A percentile compares a stretch with the other conserved stretches of the same genome.
These are phyloP conservation scores for Cephalotrichum gorgonifer DNA, from an alignment of 2,329 filamentous ascomycete genomes.

Conservation along the genomic window DNA sequence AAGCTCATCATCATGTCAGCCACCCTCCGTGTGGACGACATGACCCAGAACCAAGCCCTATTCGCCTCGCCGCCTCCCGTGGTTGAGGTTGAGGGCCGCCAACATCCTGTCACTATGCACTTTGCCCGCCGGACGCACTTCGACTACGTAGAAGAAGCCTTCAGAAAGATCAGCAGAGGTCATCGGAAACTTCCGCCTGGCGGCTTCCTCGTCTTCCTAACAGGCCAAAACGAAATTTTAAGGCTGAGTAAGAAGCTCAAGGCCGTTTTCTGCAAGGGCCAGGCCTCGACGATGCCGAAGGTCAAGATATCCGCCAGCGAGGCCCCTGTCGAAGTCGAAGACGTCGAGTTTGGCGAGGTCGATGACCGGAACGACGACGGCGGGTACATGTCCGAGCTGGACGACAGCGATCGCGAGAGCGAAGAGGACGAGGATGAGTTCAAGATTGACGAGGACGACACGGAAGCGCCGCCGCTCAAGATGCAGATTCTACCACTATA, in stretches of 20 bases:
- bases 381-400: constrained; percentile 6
- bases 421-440: constrained; percentile 56
- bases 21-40: constrained; percentile 81
- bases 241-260: constrained; percentile 73
- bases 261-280: constrained; percentile 50
- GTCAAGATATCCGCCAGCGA: constrained; percentile 70
- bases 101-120: constrained; percentile 82
- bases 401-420: constrained; percentile 41
- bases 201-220: constrained; percentile 88
- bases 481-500: constrained; percentile 91
- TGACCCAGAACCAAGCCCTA: constrained; percentile 71
- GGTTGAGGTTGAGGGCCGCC: constrained; percentile 80
- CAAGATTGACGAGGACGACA: constrained; percentile 54
- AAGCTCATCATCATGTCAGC: constrained; percentile 99
- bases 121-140: constrained; percentile 73
- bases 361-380: constrained; percentile 36
- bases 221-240: constrained; percentile 84
- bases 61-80: constrained; percentile 74
- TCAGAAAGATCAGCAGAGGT: constrained; percentile 74
- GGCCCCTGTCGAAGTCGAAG: constrained; percentile 72
- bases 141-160: constrained; percentile 87
- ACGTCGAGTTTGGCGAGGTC: constrained; percentile 68
- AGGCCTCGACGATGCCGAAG: constrained; percentile 47
- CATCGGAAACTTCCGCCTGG: constrained; percentile 85
- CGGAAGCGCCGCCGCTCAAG: constrained; percentile 49